Base-by-base conservation (phyloP, 2,329 filamentous ascomycete genomes). In the Chrysosporium keratinophilum region DNA sequence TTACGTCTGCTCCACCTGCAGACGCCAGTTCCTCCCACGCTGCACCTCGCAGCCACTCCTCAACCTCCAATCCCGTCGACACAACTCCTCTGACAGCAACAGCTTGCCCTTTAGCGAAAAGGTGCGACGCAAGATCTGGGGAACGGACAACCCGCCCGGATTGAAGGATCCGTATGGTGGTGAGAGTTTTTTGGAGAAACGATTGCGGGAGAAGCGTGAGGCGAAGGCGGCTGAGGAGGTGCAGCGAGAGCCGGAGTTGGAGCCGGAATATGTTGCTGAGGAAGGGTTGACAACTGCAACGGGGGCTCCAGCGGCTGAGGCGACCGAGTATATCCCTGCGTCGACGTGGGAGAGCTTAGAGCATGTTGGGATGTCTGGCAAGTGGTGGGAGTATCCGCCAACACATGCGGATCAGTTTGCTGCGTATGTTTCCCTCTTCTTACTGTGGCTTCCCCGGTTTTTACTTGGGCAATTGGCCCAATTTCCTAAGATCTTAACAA, bases 331-430 rank as follows among this genome's bases (percentile, higher is more conserved):
- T 64, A 62, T 69, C 49, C 70, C 70, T 15, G 74, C 78, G 23
- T 64, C 64, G 34, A 74, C 68, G 2, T 79, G 77, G 76, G 68
- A 78, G 51, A 76, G 75, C 0, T 64, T 85, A 55, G 71, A 77
- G 59, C 69, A 67, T 48, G 71, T 84, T 34, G 82, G 82, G 5
- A 72, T 74, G 55, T 62, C 74, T 45, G 69, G 67, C 40, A 65
- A 63, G 54, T 75, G 70, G 70, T 63, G 58, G 37, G 62, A 72
- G 41, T 56, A 66, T 19, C 67, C 68, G 37, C 63, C 67, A 45
- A 64, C 65, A 33, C 57, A 64, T 12, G 61, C 63, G 12, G 69
- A 77, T 64, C 54, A 59, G 28, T 76, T 73, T 58, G 55, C 61
- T 46, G 67, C 70, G 74, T 76, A 68, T 54, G 71, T 68, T 11